Evolutionary conservation across 805 yeast species (phyloP), one percentile per base, ranked within the genome.

Genomic region (Candida tallmaniae): DNA sequence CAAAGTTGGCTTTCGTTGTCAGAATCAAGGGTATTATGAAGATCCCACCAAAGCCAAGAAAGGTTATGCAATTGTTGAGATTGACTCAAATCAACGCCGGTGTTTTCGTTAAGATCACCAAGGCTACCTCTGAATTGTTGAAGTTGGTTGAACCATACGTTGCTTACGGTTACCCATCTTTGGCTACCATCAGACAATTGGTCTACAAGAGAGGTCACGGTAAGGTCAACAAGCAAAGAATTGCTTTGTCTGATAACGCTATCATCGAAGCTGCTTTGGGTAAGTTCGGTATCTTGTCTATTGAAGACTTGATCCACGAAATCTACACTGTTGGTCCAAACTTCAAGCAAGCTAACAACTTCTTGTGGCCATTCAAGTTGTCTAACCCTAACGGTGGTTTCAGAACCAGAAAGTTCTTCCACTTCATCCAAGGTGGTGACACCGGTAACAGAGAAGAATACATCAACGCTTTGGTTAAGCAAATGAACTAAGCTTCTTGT

Each of bases 21-120:
- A 87, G 97, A 83, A 89, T 89, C 82, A 89, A 89, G 90, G 97
- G 97, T 89, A 86, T 89, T 71, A 84, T 77, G 89, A 89, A 88
- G 83, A 87, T 89, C 60, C 85, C 96, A 65, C 96, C 97, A 64
- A 89, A 89, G 83, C 96, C 96, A 80, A 88, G 96, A 85, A 89
- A 89, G 85, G 95, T 89, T 60, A 71, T 87, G 70, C 96, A 83
- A 74, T 80, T 88, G 67, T 77, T 86, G 70, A 83, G 96, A 79
- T 80, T 87, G 71, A 77, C 80, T 66, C 95, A 85, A 77, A 84
- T 87, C 72, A 87, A 87, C 79, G 77, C 93, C 60, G 96, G 90
- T 80, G 93, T 84, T 51, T 87, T 87, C 64, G 94, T 87, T 64
- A 87, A 83, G 73, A 81, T 87, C 59, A 87, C 95, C 81, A 87